A percentile compares a stretch with the other conserved stretches of the same genome.
Conservation (phyloP, 2,329 filamentous ascomycete species). For the Chaetomium strumarium region DNA sequence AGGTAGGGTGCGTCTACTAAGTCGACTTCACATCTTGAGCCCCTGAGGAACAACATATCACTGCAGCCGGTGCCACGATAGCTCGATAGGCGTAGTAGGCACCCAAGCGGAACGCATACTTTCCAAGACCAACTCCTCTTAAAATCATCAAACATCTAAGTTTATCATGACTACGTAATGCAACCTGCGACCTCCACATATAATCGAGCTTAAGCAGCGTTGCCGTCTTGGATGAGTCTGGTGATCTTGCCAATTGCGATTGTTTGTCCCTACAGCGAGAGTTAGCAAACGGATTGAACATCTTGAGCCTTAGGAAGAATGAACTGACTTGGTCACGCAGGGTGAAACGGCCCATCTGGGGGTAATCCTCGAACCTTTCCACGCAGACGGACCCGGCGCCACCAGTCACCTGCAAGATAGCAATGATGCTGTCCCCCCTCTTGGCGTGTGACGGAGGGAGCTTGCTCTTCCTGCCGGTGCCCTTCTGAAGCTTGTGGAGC, state of each 20-base stretch:
- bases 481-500: slow-evolving; percentile 92
- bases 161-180: neutral
- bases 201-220: neutral
- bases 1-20: no score
- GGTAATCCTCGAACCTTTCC: slow-evolving; percentile 92
- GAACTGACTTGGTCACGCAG: slow-evolving; percentile 72
- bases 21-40: no score
- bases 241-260: slow-evolving; percentile 99
- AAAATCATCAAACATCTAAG: neutral
- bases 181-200: no score
- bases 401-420: slow-evolving; percentile 79
- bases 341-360: slow-evolving; percentile 87
- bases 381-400: slow-evolving; percentile 84
- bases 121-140: neutral
- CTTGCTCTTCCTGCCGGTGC: slow-evolving; percentile 90
- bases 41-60: no score
- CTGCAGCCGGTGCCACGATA: no score
- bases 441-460: slow-evolving; percentile 86
- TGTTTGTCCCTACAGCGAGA: slow-evolving; percentile 73
- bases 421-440: slow-evolving; percentile 78
- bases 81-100: no score
- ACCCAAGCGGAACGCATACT: neutral
- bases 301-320: neutral
- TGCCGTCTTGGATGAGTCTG: slow-evolving; percentile 56
- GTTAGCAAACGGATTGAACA: slow-evolving; percentile 1